Base-by-base conservation (phyloP, 805 yeast genomes). In the Myxozyma lipomycoides region DNA sequence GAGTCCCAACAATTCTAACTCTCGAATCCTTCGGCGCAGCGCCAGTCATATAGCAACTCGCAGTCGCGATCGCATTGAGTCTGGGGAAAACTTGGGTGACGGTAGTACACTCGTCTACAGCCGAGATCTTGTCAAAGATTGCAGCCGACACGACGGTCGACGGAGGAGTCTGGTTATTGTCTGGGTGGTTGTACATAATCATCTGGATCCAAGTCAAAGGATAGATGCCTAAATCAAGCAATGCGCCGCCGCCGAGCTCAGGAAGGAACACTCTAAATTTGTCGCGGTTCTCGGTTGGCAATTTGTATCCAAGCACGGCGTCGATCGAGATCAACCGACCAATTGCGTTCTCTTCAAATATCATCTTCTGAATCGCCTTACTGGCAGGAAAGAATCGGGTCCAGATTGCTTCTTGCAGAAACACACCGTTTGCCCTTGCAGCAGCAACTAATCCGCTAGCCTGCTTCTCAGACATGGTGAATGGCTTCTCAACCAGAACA, bases 191-290 rank as follows among this genome's bases (percentile, higher is more conserved):
- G 28, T 48, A 48, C 26, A 2, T 7, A 12, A 51, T 34, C 43
- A 59, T n/a, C 40, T 51, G 55, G 12, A 46, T 43, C 66, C 65
- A 78, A 3, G 79, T 78, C 45, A 78, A 55, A 2, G 78, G 67
- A 52, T 79, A 79, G 43, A 78, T 71, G 1, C 83, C 82, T 46
- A 78, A 66, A 61, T 79, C 84, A 55, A 78, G 70, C 35, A 78
- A 62, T 1, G 81, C 76, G 23, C 84, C 83, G n/a, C 78, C 84
- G 2, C 79, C 83, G 43, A 77, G 69, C 19, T 65, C 62, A 3
- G 70, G 73, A 60, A 74, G 71, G 49, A 75, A 65, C 48, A 75
- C 60, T 45, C 82, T 62, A 36, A 40, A 40, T 12, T 18, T n/a
- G n/a, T 22, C 22, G 5, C 41, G 32, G 12, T 38, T 17, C 10